Percentiles rank a stretch among this genome's conserved stretches.
Conservation (phyloP, 805 yeast genomes). For the Scheffersomyces amazonensis region DNA sequence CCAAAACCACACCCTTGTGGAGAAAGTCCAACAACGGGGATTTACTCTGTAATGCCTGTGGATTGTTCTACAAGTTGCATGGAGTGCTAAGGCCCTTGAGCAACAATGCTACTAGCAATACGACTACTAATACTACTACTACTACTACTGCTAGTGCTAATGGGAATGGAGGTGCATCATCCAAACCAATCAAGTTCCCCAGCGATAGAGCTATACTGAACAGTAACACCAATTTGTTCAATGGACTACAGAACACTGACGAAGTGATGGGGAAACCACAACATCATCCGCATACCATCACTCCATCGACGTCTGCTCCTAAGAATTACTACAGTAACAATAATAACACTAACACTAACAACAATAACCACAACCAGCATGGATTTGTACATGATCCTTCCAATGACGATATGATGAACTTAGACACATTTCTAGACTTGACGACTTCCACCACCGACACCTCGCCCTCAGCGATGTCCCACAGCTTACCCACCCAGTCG, state of each 20-base stretch:
- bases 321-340: background rate
- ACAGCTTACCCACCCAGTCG: slow-evolving; percentile 1
- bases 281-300: background rate
- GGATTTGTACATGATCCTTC: slow-evolving; percentile 1
- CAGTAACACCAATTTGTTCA: slow-evolving; percentile 21
- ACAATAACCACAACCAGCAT: background rate
- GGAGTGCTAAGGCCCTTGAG: slow-evolving; percentile 43
- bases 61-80: slow-evolving; percentile 42
- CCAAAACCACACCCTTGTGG: slow-evolving; percentile 46
- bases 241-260: slow-evolving; percentile 8
- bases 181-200: background rate
- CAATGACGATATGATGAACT: slow-evolving; percentile 11
- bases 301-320: background rate
- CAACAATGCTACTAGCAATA: slow-evolving; percentile 5
- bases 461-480: slow-evolving; percentile 2
- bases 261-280: background rate
- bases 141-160: background rate
- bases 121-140: background rate
- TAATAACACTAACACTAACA: background rate
- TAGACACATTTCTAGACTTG: slow-evolving; percentile 16
- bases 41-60: slow-evolving; percentile 45
- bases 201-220: slow-evolving; percentile 21
- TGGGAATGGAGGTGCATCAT: background rate
- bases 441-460: slow-evolving; percentile 1
- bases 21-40: slow-evolving; percentile 41